Evolutionary conservation across 2,329 filamentous ascomycete genomes (phyloP), one percentile per base, ranked within the genome.

Genomic region (Botrytis porri): DNA sequence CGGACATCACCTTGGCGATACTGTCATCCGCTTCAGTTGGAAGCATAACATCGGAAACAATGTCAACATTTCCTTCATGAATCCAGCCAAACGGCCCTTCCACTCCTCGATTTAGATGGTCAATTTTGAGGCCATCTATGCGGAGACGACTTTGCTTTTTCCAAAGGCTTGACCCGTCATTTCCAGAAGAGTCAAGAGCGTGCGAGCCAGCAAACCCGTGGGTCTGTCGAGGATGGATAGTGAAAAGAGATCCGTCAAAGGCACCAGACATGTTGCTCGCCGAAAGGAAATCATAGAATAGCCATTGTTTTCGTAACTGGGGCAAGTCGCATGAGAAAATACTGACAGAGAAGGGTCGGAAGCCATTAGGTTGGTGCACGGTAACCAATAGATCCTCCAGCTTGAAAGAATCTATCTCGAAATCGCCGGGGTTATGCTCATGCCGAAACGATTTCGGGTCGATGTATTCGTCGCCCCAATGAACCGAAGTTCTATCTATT

Each of bases 61-160:
- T 97, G 80, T 99, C 96, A 59, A 99, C 94, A 75, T 96, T 97
- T 48, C 96, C 96, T 83, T 98, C 94, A 77, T 97, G 93, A 70
- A 99, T 99, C 96, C 96, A 99, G 5, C 94, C 95, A 81, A 99
- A 98, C 0, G 95, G 95, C 0, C 96, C 96, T 75, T 96, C 90
- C 29, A 97, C 94, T 37, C 95, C 95, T 60, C 94, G 90, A 80
- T 99, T 99, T 16, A 99, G 86, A 81, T 99, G 96, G 79, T 98
- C 96, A 71, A 99, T 98, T 80, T 92, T 97, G 16, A 99, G 86
- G 0, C 92, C 94, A 80, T 99, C 96, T 73, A 99, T 97, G 8
- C 96, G 90, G 73, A 98, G 89, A 37, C 96, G 89, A 80, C 92
- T 97, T 77, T 97, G 95, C 82, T 98, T 98, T 83, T 98, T 98